phyloP scores from a whole-genome alignment of 768 basidiomycete genomes.

The Lactarius quietus region DNA sequence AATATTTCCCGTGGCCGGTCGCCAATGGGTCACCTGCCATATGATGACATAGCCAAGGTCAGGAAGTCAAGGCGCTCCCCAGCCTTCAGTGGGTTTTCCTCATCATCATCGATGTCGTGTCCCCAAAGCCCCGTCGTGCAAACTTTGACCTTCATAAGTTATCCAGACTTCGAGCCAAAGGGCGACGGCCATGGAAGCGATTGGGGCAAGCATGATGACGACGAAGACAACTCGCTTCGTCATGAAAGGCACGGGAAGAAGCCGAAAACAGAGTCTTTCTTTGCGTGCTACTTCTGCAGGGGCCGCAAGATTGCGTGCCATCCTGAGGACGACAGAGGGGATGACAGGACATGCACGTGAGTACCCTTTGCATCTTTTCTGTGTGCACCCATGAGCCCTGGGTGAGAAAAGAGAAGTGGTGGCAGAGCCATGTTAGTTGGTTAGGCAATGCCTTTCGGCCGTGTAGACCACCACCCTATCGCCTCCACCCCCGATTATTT shows the following conservation, averaged over 20 bases:
- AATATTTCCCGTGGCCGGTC: conserved; percentile 4
- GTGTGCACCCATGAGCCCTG: background rate
- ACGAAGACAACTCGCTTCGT: conserved; percentile 25
- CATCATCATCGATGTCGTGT: conserved; percentile 10
- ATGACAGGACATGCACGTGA: conserved; percentile 37
- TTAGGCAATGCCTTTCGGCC: background rate
- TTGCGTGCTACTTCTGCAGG: conserved; percentile 40
- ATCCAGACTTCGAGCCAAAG: conserved; percentile 15
- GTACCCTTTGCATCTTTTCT: conserved; percentile 19
- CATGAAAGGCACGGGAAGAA: conserved; percentile 30
- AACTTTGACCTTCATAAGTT: conserved; percentile 22
- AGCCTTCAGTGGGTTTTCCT: background rate
- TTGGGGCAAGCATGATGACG: background rate
- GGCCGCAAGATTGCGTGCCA: conserved; percentile 41
- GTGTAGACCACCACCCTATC: background rate
- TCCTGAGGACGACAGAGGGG: conserved; percentile 31
- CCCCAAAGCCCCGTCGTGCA: conserved; percentile 5
- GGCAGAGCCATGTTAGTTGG: background rate
- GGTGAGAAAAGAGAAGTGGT: background rate
- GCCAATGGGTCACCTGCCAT: conserved; percentile 25
- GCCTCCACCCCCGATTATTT: conserved; percentile 8
- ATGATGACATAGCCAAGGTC: conserved; percentile 16
- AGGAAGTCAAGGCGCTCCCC: background rate
- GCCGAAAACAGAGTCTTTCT: conserved; percentile 36
- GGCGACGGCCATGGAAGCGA: conserved; percentile 1